A percentile compares a stretch with the other conserved stretches of the same genome.
These are phyloP conservation scores for Xylariaceae sp. DNA, from an alignment of 2,329 filamentous ascomycete genomes.

Conservation along the genomic window DNA sequence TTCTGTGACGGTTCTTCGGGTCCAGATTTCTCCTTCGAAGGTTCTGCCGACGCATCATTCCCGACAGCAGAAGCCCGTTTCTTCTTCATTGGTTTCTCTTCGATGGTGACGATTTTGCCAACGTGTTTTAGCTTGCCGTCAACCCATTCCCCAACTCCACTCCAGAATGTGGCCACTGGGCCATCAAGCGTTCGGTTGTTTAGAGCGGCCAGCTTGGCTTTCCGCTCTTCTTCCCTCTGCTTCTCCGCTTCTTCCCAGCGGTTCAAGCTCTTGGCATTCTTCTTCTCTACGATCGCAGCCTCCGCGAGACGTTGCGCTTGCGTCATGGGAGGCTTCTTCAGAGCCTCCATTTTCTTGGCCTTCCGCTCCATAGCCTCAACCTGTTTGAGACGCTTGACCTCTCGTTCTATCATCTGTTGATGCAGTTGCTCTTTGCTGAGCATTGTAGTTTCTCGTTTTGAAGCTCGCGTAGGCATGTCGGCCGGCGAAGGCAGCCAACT, in stretches of 20 bases:
- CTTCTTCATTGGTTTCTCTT: constrained; percentile 58
- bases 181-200: constrained; percentile 86
- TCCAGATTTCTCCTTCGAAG: constrained; percentile 29
- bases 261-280: constrained; percentile 88
- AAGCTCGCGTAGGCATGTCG: constrained; percentile 61
- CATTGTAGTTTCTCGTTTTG: constrained; percentile 59
- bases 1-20: constrained; percentile 8
- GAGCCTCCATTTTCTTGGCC: constrained; percentile 70
- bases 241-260: constrained; percentile 94
- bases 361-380: constrained; percentile 68
- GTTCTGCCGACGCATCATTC: constrained; percentile 21
- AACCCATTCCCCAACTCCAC: constrained; percentile 82
- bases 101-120: constrained; percentile 65
- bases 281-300: constrained; percentile 79
- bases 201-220: constrained; percentile 81
- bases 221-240: constrained; percentile 80
- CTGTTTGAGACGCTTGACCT: constrained; percentile 71
- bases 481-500: constrained; percentile 60
- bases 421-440: constrained; percentile 65
- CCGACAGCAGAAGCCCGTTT: constrained; percentile 48
- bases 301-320: constrained; percentile 84
- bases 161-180: constrained; percentile 90
- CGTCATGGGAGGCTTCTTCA: constrained; percentile 80
- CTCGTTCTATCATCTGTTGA: constrained; percentile 73
- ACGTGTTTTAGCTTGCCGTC: constrained; percentile 74